These are phyloP conservation scores for Cyberlindnera sargentensis DNA, from an alignment of 805 yeast species.

Conservation along the genomic window DNA sequence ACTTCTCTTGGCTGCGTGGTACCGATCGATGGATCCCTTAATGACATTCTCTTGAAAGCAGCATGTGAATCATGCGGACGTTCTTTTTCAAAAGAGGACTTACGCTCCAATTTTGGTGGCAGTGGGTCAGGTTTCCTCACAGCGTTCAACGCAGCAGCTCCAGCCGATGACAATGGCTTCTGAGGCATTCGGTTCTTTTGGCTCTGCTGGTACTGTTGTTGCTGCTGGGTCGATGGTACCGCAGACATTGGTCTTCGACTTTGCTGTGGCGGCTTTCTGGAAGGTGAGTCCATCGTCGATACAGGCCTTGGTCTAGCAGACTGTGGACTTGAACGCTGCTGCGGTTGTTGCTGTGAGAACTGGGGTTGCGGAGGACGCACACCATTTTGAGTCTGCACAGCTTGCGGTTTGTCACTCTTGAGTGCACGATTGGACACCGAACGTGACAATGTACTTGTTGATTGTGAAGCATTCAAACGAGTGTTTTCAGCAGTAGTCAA, in stretches of 20 bases:
- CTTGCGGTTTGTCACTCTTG: background rate
- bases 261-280: background rate
- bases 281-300: background rate
- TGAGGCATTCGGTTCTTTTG: background rate
- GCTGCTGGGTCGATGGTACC: background rate
- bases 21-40: conserved; percentile 26
- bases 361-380: background rate
- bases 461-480: conserved; percentile 51
- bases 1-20: conserved; percentile 7
- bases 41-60: conserved; percentile 31
- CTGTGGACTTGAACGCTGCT: background rate
- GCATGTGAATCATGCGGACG: conserved; percentile 26
- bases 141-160: conserved; percentile 37
- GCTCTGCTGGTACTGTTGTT: background rate
- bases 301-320: background rate
- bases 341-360: background rate
- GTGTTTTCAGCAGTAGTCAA: conserved; percentile 77
- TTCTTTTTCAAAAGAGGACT: conserved; percentile 53
- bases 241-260: conserved; percentile 8
- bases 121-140: conserved; percentile 36
- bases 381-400: background rate
- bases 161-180: conserved; percentile 14
- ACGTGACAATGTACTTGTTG: conserved; percentile 1
- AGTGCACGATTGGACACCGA: conserved; percentile 1
- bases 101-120: conserved; percentile 13